These are phyloP conservation scores for Exophiala oligosperma DNA, from an alignment of 2,329 filamentous ascomycete species.

Conservation along the genomic window DNA sequence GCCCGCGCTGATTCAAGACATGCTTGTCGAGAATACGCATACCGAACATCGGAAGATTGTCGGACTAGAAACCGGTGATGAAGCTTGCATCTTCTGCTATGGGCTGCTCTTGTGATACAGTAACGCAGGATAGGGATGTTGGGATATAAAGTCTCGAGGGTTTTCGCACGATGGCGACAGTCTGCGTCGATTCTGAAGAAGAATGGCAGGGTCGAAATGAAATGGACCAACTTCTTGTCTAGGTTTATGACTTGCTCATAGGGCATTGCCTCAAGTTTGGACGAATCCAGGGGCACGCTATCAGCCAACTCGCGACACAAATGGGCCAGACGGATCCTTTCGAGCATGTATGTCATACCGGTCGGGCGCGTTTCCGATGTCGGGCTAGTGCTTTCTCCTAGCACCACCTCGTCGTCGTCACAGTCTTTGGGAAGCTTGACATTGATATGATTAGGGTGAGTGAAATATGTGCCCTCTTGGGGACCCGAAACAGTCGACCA, in stretches of 20 bases:
- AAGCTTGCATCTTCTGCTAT: slow-evolving; percentile 39
- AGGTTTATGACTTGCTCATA: slow-evolving; percentile 39
- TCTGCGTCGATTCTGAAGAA: slow-evolving; percentile 39
- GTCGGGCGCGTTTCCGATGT: slow-evolving; percentile 39
- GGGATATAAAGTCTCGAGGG: slow-evolving; percentile 33
- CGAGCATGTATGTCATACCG: slow-evolving; percentile 45
- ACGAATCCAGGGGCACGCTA: slow-evolving; percentile 29
- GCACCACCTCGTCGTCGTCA: slow-evolving; percentile 38
- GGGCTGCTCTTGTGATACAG: slow-evolving; percentile 36
- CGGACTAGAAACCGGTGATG: slow-evolving; percentile 41
- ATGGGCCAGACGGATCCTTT: slow-evolving; percentile 41
- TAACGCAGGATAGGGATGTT: slow-evolving; percentile 37
- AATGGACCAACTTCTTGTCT: slow-evolving; percentile 35
- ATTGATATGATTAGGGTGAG: slow-evolving; percentile 43
- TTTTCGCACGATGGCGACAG: slow-evolving; percentile 29
- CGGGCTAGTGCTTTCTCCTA: slow-evolving; percentile 13
- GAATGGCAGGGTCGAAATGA: slow-evolving; percentile 33
- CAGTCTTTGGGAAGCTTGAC: slow-evolving; percentile 43
- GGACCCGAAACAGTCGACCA: slow-evolving; percentile 41
- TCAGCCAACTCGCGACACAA: slow-evolving; percentile 44
- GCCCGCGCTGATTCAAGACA: slow-evolving; percentile 40
- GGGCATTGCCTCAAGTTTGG: slow-evolving; percentile 30
- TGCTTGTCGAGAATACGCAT: slow-evolving; percentile 39
- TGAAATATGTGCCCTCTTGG: slow-evolving; percentile 44
- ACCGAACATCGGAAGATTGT: slow-evolving; percentile 35